A percentile compares a stretch with the other conserved stretches of the same genome.
Evolutionary conservation across 2,329 filamentous ascomycete genomes (phyloP).

Genomic region (Fusarium domesticum): DNA sequence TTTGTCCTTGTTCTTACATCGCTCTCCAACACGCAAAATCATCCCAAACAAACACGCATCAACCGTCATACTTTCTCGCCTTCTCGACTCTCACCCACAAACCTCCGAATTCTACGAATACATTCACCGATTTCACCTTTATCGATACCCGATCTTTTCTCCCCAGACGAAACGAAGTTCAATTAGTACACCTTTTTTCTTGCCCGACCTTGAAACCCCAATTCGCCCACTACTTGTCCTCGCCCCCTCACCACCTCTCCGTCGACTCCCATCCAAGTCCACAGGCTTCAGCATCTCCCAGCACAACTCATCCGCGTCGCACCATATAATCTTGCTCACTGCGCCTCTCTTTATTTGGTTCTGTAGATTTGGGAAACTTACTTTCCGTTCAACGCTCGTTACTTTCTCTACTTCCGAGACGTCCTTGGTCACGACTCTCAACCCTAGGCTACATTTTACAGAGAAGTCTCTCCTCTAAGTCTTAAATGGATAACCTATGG

Average conservation of each 20-base stretch:
- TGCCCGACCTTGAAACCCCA: neutral
- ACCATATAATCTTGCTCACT: neutral
- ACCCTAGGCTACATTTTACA: constrained; percentile 23
- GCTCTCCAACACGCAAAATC: neutral
- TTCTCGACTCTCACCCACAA: neutral
- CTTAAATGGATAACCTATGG: constrained; percentile 67
- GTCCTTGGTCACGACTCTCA: constrained; percentile 25
- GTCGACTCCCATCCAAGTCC: neutral
- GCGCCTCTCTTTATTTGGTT: neutral
- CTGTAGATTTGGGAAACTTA: neutral
- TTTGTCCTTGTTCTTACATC: neutral
- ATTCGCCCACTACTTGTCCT: neutral
- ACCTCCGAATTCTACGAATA: neutral
- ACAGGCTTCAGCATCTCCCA: neutral
- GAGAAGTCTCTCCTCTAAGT: constrained; percentile 30
- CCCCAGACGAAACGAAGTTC: too few species aligned
- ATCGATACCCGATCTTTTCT: neutral
- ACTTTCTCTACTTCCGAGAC: constrained; percentile 13
- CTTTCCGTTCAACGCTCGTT: neutral
- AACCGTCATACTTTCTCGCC: neutral
- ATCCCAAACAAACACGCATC: neutral
- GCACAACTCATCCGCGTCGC: neutral
- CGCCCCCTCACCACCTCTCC: neutral
- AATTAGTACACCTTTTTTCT: too few species aligned
- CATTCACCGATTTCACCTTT: neutral